These are phyloP conservation scores for Brassica hybrid DNA, from an alignment of 441 rosid genomes.

Conservation along the genomic window DNA sequence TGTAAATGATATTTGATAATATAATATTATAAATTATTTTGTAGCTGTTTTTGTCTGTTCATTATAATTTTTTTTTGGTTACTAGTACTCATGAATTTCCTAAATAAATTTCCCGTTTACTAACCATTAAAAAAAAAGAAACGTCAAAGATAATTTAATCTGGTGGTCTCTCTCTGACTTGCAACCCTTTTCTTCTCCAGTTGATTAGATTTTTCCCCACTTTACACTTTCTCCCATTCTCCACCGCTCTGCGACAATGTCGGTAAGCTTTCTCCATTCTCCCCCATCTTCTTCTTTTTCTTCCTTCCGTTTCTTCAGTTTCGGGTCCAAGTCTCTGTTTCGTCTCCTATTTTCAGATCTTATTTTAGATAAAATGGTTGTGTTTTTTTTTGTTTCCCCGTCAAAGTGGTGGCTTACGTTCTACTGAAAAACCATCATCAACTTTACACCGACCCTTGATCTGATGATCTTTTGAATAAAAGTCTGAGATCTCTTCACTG, in stretches of 20 bases:
- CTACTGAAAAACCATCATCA: not conserved
- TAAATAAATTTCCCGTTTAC: not conserved
- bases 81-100: no score
- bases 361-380: not conserved
- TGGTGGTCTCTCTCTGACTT: not conserved
- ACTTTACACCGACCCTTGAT: not conserved
- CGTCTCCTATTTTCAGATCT: conserved; percentile 3
- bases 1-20: not conserved
- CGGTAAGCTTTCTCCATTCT: not conserved
- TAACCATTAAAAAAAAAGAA: not conserved
- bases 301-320: not conserved
- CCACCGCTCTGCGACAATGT: not conserved
- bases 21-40: no score
- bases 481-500: not conserved
- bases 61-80: no score
- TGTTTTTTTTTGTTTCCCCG: not conserved
- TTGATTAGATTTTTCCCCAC: not conserved
- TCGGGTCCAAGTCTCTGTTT: not conserved
- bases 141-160: not conserved
- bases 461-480: not conserved
- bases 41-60: not conserved
- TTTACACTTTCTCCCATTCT: not conserved
- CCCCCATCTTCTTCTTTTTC: no score
- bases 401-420: not conserved
- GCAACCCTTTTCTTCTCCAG: not conserved